phyloP scores from a whole-genome alignment of 352 stramenopile genomes.

The Pythium phragmitis region DNA sequence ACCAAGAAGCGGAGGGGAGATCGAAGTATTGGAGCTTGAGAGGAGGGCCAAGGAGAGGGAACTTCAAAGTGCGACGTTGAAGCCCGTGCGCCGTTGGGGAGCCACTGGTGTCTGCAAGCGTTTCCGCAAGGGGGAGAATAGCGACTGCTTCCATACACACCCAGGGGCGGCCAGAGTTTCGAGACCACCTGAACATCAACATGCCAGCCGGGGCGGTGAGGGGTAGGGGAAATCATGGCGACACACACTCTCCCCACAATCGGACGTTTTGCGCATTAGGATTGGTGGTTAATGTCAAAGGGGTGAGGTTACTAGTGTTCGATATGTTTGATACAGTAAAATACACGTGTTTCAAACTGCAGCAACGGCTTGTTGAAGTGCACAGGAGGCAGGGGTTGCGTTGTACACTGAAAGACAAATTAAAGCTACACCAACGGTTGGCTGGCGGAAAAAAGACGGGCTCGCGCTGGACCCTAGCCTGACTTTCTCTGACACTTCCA shows the following conservation, averaged over 20 bases:
- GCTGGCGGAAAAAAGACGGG: conserved; percentile 22
- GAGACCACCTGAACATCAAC: conserved; percentile 32
- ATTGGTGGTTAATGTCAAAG: conserved; percentile 19
- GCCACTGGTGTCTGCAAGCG: conserved; percentile 26
- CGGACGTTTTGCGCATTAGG: conserved; percentile 5
- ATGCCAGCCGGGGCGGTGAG: conserved; percentile 14
- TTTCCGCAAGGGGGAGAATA: conserved; percentile 31
- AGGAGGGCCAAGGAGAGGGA: conserved; percentile 3
- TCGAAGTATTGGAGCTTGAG: background rate
- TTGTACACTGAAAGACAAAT: conserved; percentile 25
- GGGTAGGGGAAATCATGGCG: conserved; percentile 8
- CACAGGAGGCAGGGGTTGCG: conserved; percentile 1
- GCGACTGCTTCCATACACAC: conserved; percentile 26
- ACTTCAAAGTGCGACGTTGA: conserved; percentile 37
- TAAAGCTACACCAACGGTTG: conserved; percentile 22
- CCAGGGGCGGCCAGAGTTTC: no score
- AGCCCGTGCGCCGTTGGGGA: conserved; percentile 23
- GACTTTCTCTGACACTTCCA: conserved; percentile 38
- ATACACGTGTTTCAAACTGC: conserved; percentile 33
- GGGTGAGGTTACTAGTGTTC: conserved; percentile 1
- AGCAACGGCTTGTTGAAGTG: conserved; percentile 49
- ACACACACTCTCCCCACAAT: conserved; percentile 23
- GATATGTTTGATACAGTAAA: conserved; percentile 23
- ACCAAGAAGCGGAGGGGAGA: conserved; percentile 12
- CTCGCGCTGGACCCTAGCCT: conserved; percentile 2